Conservation (phyloP, 768 basidiomycete species). For the Hirschioporus abietinus region DNA sequence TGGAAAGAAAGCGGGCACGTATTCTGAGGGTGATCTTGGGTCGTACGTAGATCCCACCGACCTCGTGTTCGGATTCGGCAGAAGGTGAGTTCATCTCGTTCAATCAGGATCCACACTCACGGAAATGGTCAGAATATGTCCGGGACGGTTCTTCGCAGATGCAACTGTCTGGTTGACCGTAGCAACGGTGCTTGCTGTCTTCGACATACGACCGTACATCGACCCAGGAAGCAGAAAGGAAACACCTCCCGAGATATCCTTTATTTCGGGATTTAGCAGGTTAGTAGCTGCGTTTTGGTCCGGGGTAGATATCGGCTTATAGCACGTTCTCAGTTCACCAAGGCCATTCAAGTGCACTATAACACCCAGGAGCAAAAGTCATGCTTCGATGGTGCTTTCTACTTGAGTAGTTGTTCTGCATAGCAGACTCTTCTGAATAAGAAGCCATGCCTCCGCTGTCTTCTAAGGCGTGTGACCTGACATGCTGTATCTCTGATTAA, state of each 20-base stretch:
- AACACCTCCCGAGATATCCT: background rate
- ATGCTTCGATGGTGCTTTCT: background rate
- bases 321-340: background rate
- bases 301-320: background rate
- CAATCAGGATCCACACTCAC: background rate
- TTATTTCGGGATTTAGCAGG: background rate
- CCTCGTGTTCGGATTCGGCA: background rate
- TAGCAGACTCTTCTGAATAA: too few relatives aligned
- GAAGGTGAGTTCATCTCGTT: background rate
- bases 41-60: background rate
- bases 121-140: slow-evolving; percentile 8
- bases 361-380: background rate
- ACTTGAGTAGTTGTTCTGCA: background rate
- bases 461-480: too few relatives aligned
- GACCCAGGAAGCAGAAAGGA: slow-evolving; percentile 4
- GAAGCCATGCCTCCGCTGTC: too few relatives aligned
- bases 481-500: too few relatives aligned
- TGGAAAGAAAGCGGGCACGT: background rate
- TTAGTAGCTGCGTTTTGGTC: background rate
- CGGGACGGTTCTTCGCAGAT: slow-evolving; percentile 14
- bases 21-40: background rate
- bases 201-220: slow-evolving; percentile 8
- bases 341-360: background rate
- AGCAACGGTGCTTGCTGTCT: slow-evolving; percentile 12
- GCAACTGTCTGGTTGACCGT: slow-evolving; percentile 11